phyloP scores from a whole-genome alignment of 345 rosid genomes.

The Boechera stricta region DNA sequence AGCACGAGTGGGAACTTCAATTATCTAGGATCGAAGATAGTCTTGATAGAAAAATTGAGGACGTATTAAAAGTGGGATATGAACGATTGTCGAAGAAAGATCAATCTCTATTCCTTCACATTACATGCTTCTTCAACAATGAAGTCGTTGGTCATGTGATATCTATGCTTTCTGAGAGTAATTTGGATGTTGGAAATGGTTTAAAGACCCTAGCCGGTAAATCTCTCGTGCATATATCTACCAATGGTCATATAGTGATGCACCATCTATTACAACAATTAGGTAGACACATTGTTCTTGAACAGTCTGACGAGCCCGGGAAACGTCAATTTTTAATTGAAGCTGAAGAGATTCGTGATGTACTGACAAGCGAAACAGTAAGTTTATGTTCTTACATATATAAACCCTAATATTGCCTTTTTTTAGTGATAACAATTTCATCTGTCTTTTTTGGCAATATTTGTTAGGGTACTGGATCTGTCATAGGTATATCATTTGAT shows the following conservation, averaged over 20 bases:
- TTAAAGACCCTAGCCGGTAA: not conserved
- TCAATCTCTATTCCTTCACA: slow-evolving; percentile 39
- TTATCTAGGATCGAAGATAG: slow-evolving; percentile 13
- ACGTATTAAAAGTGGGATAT: slow-evolving; percentile 34
- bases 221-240: not conserved
- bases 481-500: slow-evolving; percentile 31
- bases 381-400: not conserved
- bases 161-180: not conserved
- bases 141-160: not conserved
- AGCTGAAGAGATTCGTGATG: slow-evolving; percentile 12
- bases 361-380: slow-evolving; percentile 21
- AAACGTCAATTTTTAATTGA: slow-evolving; percentile 36
- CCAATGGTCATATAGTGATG: not conserved
- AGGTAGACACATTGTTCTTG: slow-evolving; percentile 26
- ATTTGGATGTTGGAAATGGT: not conserved
- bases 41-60: slow-evolving; percentile 19
- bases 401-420: no score
- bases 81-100: slow-evolving; percentile 23
- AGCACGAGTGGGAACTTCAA: slow-evolving; percentile 26
- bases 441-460: not conserved
- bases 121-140: slow-evolving; percentile 40
- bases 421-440: not conserved
- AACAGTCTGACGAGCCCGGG: slow-evolving; percentile 18
- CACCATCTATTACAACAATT: slow-evolving; percentile 33
- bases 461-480: slow-evolving; percentile 31